phyloP scores from a whole-genome alignment of 164 flowering plant species.

The Macadamia integrifolia region DNA sequence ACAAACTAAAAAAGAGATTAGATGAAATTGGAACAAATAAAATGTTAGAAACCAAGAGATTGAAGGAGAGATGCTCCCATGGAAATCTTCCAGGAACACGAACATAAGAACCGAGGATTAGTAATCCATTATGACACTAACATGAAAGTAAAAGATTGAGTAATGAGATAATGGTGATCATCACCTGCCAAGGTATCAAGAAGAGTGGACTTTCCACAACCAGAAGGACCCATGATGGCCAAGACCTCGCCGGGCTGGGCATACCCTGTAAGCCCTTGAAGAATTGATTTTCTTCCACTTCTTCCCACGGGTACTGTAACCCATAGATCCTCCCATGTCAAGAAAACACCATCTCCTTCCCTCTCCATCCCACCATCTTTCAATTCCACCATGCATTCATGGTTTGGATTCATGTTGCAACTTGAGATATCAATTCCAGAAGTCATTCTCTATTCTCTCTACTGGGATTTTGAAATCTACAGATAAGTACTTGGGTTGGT shows the following conservation, averaged over 20 bases:
- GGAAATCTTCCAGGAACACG: too few species aligned
- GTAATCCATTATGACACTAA: too few species aligned
- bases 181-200: background rate
- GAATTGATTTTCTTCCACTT: background rate
- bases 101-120: too few species aligned
- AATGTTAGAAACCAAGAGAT: too few species aligned
- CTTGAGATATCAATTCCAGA: background rate
- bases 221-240: constrained; percentile 14
- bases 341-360: background rate
- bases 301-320: background rate
- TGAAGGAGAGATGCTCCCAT: too few species aligned
- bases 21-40: too few species aligned
- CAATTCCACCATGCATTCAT: background rate
- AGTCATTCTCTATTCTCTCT: background rate
- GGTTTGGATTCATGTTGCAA: background rate
- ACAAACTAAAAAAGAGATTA: too few species aligned
- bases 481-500: too few species aligned
- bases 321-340: background rate
- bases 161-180: background rate
- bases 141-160: too few species aligned
- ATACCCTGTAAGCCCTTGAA: constrained; percentile 9
- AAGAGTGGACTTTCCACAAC: background rate
- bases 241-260: constrained; percentile 22
- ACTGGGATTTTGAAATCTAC: too few species aligned
- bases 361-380: background rate